phyloP scores from a whole-genome alignment of 306 rosid genomes.

The Corylus americana region DNA sequence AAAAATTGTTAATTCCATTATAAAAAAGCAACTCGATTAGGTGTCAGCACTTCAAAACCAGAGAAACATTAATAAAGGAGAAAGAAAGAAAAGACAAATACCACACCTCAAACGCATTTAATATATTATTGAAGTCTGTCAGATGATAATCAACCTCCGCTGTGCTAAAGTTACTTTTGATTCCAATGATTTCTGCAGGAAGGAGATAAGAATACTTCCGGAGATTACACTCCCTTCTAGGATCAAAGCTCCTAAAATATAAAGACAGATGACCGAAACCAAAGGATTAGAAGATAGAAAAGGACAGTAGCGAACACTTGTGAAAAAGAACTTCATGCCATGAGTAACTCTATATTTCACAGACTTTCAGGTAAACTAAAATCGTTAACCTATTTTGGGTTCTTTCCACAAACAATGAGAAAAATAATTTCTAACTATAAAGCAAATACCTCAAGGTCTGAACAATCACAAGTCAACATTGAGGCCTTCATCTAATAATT shows the following conservation, averaged over 20 bases:
- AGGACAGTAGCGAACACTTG: slow-evolving; percentile 15
- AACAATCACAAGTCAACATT: slow-evolving; percentile 1
- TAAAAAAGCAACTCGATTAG: background rate
- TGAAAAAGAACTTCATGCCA: background rate
- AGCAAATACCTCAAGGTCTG: background rate
- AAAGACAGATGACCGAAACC: slow-evolving; percentile 15
- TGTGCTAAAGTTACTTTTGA: slow-evolving; percentile 47
- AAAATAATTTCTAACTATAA: background rate
- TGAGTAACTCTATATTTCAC: background rate
- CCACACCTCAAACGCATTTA: slow-evolving; percentile 72
- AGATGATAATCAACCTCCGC: slow-evolving; percentile 68
- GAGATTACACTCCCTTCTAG: slow-evolving; percentile 78
- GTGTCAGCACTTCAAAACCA: background rate
- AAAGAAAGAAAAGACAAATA: slow-evolving; percentile 4
- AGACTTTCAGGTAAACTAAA: background rate
- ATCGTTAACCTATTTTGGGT: background rate
- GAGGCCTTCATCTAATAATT: slow-evolving; percentile 1
- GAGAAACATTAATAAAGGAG: slow-evolving; percentile 5
- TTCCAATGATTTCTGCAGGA: slow-evolving; percentile 83
- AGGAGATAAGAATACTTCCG: slow-evolving; percentile 79
- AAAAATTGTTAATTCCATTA: background rate
- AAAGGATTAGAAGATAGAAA: slow-evolving; percentile 16
- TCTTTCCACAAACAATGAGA: background rate
- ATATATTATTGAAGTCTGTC: slow-evolving; percentile 69
- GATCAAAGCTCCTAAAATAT: slow-evolving; percentile 86